These are phyloP conservation scores for Apocynum venetum DNA, from an alignment of 257 asterid genomes.

Conservation along the genomic window DNA sequence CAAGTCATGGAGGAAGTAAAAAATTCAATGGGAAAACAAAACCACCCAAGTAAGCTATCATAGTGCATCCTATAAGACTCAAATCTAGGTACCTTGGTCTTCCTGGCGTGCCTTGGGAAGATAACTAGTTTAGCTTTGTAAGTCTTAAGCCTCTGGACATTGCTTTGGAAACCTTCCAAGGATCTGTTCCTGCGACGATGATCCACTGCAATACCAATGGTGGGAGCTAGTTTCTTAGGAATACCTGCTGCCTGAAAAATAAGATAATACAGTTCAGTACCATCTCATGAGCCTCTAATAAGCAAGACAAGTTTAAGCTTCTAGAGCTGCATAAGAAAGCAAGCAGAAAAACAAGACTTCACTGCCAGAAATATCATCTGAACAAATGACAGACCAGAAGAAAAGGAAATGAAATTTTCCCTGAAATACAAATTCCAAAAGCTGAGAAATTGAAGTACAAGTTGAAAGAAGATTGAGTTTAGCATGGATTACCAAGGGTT, in stretches of 20 bases:
- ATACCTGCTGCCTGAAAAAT: slow-evolving; percentile 29
- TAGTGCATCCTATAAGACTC: neutral
- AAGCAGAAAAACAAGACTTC: neutral
- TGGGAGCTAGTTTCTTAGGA: slow-evolving; percentile 29
- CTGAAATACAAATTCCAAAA: slow-evolving; percentile 4
- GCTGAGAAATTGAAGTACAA: neutral
- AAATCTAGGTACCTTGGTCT: slow-evolving; percentile 16
- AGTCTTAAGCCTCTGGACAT: slow-evolving; percentile 34
- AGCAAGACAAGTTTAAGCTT: neutral
- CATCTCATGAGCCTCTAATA: neutral
- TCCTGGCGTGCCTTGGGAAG: slow-evolving; percentile 32
- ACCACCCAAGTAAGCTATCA: neutral
- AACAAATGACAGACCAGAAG: neutral
- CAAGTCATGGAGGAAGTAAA: neutral
- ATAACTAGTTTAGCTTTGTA: slow-evolving; percentile 33
- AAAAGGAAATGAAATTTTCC: neutral
- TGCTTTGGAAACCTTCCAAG: slow-evolving; percentile 31
- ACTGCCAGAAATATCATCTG: neutral
- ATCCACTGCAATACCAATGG: slow-evolving; percentile 34
- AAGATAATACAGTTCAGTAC: neutral
- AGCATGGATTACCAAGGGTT: too few relatives aligned
- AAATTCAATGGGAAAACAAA: neutral
- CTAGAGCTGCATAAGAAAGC: neutral
- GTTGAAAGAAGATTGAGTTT: too few relatives aligned
- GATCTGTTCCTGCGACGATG: slow-evolving; percentile 36